Evolutionary conservation across 2,329 filamentous ascomycete species (phyloP).

Genomic region (Pestalotiopsis sp.): DNA sequence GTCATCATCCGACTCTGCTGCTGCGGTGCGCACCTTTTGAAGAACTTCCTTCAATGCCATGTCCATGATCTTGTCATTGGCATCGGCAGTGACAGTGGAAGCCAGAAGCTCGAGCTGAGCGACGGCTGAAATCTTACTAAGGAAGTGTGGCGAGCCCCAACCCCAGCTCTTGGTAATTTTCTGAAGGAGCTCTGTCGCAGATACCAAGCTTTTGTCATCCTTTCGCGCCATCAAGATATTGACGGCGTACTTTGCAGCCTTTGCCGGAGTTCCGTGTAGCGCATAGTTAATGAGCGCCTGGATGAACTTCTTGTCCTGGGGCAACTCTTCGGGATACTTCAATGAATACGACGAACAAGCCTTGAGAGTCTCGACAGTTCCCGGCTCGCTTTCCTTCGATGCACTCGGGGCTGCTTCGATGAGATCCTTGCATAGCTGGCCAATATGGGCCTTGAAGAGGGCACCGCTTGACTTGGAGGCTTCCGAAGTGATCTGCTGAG

Average conservation of each 20-base stretch:
- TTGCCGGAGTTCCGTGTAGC: constrained; percentile 77
- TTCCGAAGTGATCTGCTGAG: constrained; percentile 88
- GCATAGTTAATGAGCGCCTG: constrained; percentile 84
- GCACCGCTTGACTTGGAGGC: constrained; percentile 89
- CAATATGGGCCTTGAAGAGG: constrained; percentile 89
- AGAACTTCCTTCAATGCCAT: constrained; percentile 78
- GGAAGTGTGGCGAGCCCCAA: constrained; percentile 73
- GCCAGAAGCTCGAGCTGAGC: constrained; percentile 77
- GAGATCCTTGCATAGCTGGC: constrained; percentile 86
- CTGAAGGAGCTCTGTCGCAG: constrained; percentile 80
- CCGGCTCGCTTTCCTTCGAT: constrained; percentile 67
- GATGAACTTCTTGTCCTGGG: constrained; percentile 77
- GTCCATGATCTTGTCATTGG: constrained; percentile 76
- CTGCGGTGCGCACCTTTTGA: constrained; percentile 67
- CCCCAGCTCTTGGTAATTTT: constrained; percentile 75
- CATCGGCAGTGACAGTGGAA: constrained; percentile 71
- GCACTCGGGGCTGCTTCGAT: constrained; percentile 77
- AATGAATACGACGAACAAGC: constrained; percentile 91
- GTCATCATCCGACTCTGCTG: constrained; percentile 52
- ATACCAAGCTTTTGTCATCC: constrained; percentile 76
- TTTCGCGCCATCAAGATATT: constrained; percentile 81
- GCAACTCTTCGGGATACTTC: constrained; percentile 82
- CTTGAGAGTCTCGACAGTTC: constrained; percentile 87
- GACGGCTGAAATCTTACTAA: constrained; percentile 73
- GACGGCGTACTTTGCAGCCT: constrained; percentile 90